Evolutionary conservation across 768 basidiomycete genomes (phyloP).

Genomic region (Russula sp.): DNA sequence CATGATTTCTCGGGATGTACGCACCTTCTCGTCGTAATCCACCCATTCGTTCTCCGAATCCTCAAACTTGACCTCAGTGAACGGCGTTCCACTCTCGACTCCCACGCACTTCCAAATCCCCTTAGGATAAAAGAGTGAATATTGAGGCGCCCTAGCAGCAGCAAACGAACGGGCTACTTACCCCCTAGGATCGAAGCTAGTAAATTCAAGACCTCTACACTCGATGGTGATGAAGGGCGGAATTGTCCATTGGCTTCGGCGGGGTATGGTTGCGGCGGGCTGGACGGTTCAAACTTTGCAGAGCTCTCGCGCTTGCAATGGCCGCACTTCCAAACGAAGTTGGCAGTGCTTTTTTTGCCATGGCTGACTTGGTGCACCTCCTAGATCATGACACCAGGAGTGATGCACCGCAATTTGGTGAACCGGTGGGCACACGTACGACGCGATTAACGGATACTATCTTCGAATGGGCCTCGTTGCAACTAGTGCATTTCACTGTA

Average conservation of each 20-base stretch:
- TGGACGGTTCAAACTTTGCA: constrained; percentile 66
- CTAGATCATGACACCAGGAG: constrained; percentile 38
- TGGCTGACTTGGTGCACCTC: constrained; percentile 64
- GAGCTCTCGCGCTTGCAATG: constrained; percentile 77
- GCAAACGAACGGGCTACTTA: constrained; percentile 36
- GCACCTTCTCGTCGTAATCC: constrained; percentile 90
- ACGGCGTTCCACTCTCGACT: constrained; percentile 49
- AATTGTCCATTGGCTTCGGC: constrained; percentile 59
- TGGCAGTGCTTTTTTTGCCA: constrained; percentile 63
- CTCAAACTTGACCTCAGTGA: constrained; percentile 61
- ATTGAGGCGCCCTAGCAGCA: background rate
- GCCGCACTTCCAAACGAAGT: constrained; percentile 81
- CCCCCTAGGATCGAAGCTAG: constrained; percentile 71
- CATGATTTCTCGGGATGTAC: constrained; percentile 12
- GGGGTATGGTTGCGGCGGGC: constrained; percentile 52
- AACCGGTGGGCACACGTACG: constrained; percentile 39
- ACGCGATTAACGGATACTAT: constrained; percentile 65
- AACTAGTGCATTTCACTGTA: constrained; percentile 73
- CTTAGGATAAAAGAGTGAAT: constrained; percentile 40
- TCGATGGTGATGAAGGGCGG: constrained; percentile 66
- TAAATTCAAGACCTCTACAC: constrained; percentile 84
- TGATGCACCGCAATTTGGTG: too few relatives aligned
- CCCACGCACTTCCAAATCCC: constrained; percentile 80
- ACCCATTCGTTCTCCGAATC: constrained; percentile 63
- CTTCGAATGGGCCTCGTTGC: constrained; percentile 74